A percentile compares a stretch with the other conserved stretches of the same genome.
Conservation (phyloP, 2,329 filamentous ascomycete genomes). For the Cladophialophora psammophila region DNA sequence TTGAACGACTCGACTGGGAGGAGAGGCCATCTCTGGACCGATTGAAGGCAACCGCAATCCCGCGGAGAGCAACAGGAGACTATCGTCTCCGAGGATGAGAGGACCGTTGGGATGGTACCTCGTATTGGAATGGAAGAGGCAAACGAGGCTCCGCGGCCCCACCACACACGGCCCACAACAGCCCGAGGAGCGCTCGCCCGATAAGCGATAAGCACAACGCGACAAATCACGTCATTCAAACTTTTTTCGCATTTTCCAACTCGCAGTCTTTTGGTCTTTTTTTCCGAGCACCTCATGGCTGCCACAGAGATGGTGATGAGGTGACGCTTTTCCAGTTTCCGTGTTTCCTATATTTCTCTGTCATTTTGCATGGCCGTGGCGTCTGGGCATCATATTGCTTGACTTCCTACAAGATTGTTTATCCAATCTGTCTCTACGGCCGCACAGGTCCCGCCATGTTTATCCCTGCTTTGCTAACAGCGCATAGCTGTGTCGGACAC, state of each 20-base stretch:
- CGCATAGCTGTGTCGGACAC: constrained; percentile 51
- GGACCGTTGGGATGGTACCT: neutral
- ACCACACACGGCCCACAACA: neutral
- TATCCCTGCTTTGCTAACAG: constrained; percentile 46
- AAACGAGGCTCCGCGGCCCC: constrained; percentile 32
- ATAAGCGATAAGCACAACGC: constrained; percentile 34
- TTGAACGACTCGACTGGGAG: neutral
- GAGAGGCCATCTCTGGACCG: neutral
- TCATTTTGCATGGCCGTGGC: constrained; percentile 32
- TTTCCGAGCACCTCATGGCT: constrained; percentile 21
- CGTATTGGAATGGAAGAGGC: neutral
- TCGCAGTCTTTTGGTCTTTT: constrained; percentile 8
- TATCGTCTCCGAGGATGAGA: neutral
- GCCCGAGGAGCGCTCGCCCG: neutral
- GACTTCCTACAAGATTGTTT: neutral
- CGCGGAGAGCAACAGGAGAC: neutral
- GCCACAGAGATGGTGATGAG: constrained; percentile 13
- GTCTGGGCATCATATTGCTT: constrained; percentile 24
- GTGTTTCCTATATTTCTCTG: constrained; percentile 24
- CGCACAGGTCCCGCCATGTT: constrained; percentile 20
- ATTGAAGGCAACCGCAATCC: neutral
- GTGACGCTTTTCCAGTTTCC: constrained; percentile 20
- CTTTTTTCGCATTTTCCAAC: constrained; percentile 27
- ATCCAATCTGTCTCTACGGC: neutral
- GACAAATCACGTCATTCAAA: constrained; percentile 36